These are phyloP conservation scores for Alternaria brassicae DNA, from an alignment of 2,329 filamentous ascomycete species.

Conservation along the genomic window DNA sequence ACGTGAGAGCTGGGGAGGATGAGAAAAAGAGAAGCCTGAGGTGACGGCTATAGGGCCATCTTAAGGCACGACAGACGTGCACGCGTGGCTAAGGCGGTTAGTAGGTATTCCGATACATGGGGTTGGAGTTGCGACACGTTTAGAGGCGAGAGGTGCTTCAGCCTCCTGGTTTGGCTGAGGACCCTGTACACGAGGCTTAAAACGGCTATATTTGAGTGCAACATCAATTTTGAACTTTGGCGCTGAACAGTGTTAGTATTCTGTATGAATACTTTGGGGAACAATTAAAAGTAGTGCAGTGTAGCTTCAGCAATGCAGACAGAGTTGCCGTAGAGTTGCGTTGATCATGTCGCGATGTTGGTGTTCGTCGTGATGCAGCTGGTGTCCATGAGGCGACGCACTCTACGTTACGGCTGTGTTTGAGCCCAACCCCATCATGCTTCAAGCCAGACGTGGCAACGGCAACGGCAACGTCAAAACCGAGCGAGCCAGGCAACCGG, in stretches of 20 bases:
- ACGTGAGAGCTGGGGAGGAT: constrained; percentile 39
- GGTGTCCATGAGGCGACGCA: constrained; percentile 40
- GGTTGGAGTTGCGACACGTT: constrained; percentile 45
- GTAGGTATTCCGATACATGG: constrained; percentile 42
- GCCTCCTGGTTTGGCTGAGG: constrained; percentile 34
- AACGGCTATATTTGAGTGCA: not conserved
- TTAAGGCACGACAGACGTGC: constrained; percentile 50
- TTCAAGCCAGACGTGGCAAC: constrained; percentile 25
- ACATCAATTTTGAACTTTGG: not conserved
- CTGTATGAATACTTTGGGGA: not conserved
- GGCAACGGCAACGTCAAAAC: constrained; percentile 12
- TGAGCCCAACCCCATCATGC: constrained; percentile 33
- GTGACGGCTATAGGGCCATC: constrained; percentile 38
- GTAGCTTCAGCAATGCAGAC: not conserved
- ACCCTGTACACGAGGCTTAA: constrained; percentile 30
- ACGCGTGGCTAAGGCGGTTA: constrained; percentile 38
- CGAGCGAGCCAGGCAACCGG: constrained; percentile 17
- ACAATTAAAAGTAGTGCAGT: not conserved
- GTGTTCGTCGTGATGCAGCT: constrained; percentile 19
- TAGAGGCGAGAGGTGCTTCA: constrained; percentile 50
- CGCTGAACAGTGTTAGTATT: not conserved
- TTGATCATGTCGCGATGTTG: constrained; percentile 7
- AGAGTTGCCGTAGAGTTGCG: not conserved
- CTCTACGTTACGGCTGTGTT: constrained; percentile 46
- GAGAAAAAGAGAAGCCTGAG: constrained; percentile 43